These are phyloP conservation scores for Astrephomene gubernaculifera DNA, from an alignment of 139 green algal species.

Conservation along the genomic window DNA sequence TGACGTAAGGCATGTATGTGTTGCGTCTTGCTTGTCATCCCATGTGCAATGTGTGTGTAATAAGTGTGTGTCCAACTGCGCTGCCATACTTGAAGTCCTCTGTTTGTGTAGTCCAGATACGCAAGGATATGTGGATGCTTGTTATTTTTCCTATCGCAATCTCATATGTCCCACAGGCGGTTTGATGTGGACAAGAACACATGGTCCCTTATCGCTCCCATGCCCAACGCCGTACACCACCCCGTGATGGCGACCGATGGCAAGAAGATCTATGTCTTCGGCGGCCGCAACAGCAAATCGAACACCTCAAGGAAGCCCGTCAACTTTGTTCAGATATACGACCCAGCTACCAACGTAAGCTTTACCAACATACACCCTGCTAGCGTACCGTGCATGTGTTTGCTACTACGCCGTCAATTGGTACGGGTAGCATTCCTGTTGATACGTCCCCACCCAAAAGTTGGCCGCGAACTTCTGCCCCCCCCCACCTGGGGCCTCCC, in stretches of 20 bases:
- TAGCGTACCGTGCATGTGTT: background rate
- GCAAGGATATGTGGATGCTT: no score
- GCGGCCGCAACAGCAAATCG: background rate
- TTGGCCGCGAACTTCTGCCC: background rate
- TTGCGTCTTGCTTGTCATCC: no score
- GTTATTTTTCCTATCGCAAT: background rate
- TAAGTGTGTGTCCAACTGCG: background rate
- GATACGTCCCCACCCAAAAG: no score
- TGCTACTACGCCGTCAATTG: no score
- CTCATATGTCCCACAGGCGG: background rate
- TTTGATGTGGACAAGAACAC: background rate
- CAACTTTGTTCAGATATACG: constrained; percentile 9
- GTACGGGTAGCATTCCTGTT: no score
- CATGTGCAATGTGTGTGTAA: background rate
- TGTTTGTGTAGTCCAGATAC: no score
- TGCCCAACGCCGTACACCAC: constrained; percentile 20
- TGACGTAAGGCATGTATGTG: no score
- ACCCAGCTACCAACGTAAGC: background rate
- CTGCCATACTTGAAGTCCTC: background rate
- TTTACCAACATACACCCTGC: background rate
- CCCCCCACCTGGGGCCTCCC: background rate
- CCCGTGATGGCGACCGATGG: background rate
- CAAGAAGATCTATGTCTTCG: background rate
- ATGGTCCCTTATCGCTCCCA: background rate
- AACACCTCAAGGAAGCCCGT: background rate